These are phyloP conservation scores for Yarrowia divulgata DNA, from an alignment of 805 yeast genomes.

Conservation along the genomic window DNA sequence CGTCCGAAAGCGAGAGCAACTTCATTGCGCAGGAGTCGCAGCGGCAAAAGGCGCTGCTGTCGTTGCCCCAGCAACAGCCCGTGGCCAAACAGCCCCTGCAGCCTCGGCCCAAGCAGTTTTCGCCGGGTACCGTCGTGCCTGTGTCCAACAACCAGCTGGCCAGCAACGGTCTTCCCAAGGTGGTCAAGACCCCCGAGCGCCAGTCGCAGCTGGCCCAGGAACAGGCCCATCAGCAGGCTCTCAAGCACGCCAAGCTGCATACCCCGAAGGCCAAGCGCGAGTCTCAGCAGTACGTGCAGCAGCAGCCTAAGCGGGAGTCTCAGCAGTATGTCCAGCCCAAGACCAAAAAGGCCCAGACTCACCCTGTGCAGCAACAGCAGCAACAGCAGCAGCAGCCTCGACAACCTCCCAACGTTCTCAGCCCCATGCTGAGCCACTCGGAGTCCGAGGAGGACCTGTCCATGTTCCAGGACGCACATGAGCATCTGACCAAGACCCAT, in stretches of 20 bases:
- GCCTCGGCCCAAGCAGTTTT: slow-evolving; percentile 35
- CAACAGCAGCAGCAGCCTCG: no score
- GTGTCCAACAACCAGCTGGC: slow-evolving; percentile 35
- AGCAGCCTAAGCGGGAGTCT: neutral
- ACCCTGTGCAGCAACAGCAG: slow-evolving; percentile 3
- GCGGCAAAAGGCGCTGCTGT: slow-evolving; percentile 34
- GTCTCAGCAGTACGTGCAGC: neutral
- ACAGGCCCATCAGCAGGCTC: slow-evolving; percentile 37
- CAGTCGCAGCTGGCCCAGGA: slow-evolving; percentile 33
- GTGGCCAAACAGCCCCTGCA: slow-evolving; percentile 17
- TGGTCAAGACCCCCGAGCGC: slow-evolving; percentile 28
- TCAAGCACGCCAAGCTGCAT: slow-evolving; percentile 34
- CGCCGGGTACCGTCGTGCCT: slow-evolving; percentile 34
- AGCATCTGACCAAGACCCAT: slow-evolving; percentile 12
- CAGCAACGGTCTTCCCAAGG: slow-evolving; percentile 34
- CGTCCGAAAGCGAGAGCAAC: slow-evolving; percentile 19
- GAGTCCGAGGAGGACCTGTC: slow-evolving; percentile 36
- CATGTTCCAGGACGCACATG: slow-evolving; percentile 37
- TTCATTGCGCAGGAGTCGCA: slow-evolving; percentile 33
- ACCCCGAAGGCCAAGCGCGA: slow-evolving; percentile 10
- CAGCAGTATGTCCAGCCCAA: slow-evolving; percentile 16
- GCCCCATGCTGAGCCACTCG: slow-evolving; percentile 7
- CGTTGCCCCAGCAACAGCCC: slow-evolving; percentile 13
- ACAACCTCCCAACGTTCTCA: neutral
- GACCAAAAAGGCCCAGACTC: slow-evolving; percentile 9